phyloP scores from a whole-genome alignment of 2,329 filamentous ascomycete genomes.

The Microthyrium microscopicum region DNA sequence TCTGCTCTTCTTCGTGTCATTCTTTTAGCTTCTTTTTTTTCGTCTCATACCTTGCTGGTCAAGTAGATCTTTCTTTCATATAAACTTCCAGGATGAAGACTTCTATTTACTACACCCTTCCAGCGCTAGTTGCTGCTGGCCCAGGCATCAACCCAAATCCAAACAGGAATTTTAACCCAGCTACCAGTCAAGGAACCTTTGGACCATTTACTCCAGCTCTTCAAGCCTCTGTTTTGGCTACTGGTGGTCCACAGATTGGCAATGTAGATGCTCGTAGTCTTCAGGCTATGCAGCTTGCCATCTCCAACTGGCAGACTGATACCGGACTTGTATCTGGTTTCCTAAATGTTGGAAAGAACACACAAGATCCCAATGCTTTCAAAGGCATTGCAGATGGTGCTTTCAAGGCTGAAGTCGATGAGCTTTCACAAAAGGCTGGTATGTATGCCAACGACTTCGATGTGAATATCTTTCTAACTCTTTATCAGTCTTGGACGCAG shows the following conservation, averaged over 20 bases:
- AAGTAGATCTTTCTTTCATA: too few relatives aligned
- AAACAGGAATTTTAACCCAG: constrained; percentile 7
- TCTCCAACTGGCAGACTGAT: constrained; percentile 21
- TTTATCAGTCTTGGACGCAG: constrained; percentile 11
- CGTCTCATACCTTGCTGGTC: too few relatives aligned
- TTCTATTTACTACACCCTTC: too few relatives aligned
- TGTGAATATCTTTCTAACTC: constrained; percentile 6
- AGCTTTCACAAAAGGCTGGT: constrained; percentile 22
- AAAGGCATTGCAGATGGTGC: constrained; percentile 21
- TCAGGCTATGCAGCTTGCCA: constrained; percentile 12
- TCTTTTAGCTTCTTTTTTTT: too few relatives aligned
- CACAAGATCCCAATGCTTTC: constrained; percentile 19
- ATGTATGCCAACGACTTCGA: constrained; percentile 16
- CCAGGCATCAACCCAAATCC: constrained; percentile 8
- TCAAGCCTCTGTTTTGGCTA: constrained; percentile 3
- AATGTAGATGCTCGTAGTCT: constrained; percentile 2
- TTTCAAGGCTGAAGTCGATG: constrained; percentile 22
- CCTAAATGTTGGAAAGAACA: constrained; percentile 17
- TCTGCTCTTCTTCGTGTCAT: too few relatives aligned
- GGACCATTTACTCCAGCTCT: constrained; percentile 6
- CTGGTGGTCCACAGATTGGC: constrained; percentile 6
- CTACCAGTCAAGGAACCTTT: constrained; percentile 6
- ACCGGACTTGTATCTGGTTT: constrained; percentile 23
- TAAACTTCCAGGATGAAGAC: too few relatives aligned
- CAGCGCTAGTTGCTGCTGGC: constrained; percentile 2